These are phyloP conservation scores for Leptographium wingfieldii DNA, from an alignment of 2,329 filamentous ascomycete species.

Conservation along the genomic window DNA sequence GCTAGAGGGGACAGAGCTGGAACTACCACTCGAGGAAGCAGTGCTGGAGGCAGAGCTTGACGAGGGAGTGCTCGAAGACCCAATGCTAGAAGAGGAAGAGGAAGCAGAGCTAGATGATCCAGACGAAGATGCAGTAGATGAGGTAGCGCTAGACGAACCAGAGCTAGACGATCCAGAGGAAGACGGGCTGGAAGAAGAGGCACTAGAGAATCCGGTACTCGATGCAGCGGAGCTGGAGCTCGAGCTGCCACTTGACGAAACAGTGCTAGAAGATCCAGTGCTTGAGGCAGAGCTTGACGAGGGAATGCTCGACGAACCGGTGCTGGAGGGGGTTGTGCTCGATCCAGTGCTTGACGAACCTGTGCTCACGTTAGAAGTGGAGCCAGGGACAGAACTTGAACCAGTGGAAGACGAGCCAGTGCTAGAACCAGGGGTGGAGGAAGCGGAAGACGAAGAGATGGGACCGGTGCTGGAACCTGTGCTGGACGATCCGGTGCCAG, in stretches of 20 bases:
- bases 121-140: background rate
- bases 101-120: background rate
- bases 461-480: background rate
- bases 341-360: background rate
- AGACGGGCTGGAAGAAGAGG: background rate
- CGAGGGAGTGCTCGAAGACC: background rate
- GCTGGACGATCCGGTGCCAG: background rate
- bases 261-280: background rate
- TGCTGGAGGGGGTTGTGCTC: background rate
- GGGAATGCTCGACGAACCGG: background rate
- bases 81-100: background rate
- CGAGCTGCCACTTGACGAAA: background rate
- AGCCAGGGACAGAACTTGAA: background rate
- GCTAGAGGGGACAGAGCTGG: background rate
- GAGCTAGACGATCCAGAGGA: background rate
- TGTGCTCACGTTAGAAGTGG: background rate
- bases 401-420: background rate
- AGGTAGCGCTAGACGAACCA: background rate
- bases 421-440: background rate
- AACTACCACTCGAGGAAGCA: background rate
- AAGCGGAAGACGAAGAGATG: too few relatives aligned
- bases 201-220: background rate
- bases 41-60: background rate
- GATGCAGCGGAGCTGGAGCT: background rate
- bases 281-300: background rate